phyloP scores from a whole-genome alignment of 2,329 filamentous ascomycete species.

The Xylariaceae sp. region DNA sequence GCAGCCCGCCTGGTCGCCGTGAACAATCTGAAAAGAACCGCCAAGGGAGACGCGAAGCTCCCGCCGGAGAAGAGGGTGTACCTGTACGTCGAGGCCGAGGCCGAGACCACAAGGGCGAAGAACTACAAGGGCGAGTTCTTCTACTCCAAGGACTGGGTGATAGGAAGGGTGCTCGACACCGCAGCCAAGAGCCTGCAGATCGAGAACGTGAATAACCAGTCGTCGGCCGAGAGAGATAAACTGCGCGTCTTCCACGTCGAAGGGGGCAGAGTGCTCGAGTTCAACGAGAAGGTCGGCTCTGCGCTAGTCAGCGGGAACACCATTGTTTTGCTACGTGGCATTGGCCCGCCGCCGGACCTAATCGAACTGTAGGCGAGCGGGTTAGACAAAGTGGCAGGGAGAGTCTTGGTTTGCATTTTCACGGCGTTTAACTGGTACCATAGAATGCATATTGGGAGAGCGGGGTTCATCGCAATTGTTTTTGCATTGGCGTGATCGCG shows the following conservation, averaged over 20 bases:
- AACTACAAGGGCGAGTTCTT: slow-evolving; percentile 77
- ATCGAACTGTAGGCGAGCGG: slow-evolving; percentile 48
- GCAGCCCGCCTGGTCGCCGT: slow-evolving; percentile 63
- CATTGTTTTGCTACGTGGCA: slow-evolving; percentile 78
- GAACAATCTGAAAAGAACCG: slow-evolving; percentile 74
- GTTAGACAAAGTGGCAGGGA: no score
- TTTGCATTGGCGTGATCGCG: slow-evolving; percentile 1
- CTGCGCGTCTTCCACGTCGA: slow-evolving; percentile 91
- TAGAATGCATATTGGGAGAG: background rate
- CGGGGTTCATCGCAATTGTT: background rate
- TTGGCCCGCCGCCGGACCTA: slow-evolving; percentile 72
- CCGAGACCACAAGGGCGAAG: slow-evolving; percentile 77
- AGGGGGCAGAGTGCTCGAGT: slow-evolving; percentile 78
- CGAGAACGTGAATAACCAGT: slow-evolving; percentile 77
- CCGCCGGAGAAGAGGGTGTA: slow-evolving; percentile 82
- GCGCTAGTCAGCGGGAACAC: slow-evolving; percentile 78
- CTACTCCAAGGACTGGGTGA: slow-evolving; percentile 80
- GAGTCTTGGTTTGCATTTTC: slow-evolving; percentile 17
- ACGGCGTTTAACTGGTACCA: slow-evolving; percentile 16
- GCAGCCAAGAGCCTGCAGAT: slow-evolving; percentile 74
- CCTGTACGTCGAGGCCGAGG: slow-evolving; percentile 82
- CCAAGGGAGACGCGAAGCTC: slow-evolving; percentile 84
- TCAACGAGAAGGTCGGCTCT: slow-evolving; percentile 75
- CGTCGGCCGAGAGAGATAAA: slow-evolving; percentile 68
- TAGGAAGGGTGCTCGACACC: slow-evolving; percentile 74